phyloP scores from a whole-genome alignment of 2,329 filamentous ascomycete species.

The Apiospora rasikravindrae region DNA sequence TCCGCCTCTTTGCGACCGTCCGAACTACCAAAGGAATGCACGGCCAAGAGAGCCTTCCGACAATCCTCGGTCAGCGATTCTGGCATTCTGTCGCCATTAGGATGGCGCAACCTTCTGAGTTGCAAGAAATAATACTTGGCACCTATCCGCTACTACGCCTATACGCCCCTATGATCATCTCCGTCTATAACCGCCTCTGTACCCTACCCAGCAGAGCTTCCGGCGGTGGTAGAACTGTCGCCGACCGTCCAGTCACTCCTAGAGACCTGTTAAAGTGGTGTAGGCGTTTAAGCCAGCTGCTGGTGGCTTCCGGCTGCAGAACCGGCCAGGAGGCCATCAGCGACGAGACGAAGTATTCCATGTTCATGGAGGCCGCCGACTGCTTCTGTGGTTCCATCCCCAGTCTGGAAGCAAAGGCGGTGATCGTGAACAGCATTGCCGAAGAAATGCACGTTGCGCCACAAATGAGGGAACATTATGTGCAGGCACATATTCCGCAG shows the following conservation, averaged over 20 bases:
- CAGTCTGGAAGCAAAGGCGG: slow-evolving; percentile 63
- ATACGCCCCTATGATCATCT: slow-evolving; percentile 63
- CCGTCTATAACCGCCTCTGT: slow-evolving; percentile 61
- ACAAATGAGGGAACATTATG: slow-evolving; percentile 78
- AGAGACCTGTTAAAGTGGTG: slow-evolving; percentile 91
- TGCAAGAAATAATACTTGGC: slow-evolving; percentile 73
- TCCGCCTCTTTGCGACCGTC: slow-evolving; percentile 90
- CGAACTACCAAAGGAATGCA: slow-evolving; percentile 74
- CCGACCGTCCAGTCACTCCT: slow-evolving; percentile 58
- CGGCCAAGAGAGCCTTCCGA: slow-evolving; percentile 70
- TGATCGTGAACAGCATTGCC: slow-evolving; percentile 73
- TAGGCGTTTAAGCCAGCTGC: slow-evolving; percentile 70
- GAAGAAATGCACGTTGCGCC: slow-evolving; percentile 87
- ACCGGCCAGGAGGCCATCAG: slow-evolving; percentile 72
- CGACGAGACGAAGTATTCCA: slow-evolving; percentile 77
- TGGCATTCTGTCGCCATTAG: slow-evolving; percentile 81
- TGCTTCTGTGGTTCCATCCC: slow-evolving; percentile 87
- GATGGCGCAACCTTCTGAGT: slow-evolving; percentile 69
- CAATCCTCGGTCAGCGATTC: slow-evolving; percentile 81
- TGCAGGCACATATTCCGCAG: slow-evolving; percentile 73
- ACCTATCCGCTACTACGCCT: slow-evolving; percentile 73
- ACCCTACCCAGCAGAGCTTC: slow-evolving; percentile 43
- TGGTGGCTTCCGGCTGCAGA: slow-evolving; percentile 65
- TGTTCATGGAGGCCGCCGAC: slow-evolving; percentile 92
- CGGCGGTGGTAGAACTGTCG: slow-evolving; percentile 41